Conservation (phyloP, 2,329 filamentous ascomycete species). For the Zymoseptoria ardabiliae region DNA sequence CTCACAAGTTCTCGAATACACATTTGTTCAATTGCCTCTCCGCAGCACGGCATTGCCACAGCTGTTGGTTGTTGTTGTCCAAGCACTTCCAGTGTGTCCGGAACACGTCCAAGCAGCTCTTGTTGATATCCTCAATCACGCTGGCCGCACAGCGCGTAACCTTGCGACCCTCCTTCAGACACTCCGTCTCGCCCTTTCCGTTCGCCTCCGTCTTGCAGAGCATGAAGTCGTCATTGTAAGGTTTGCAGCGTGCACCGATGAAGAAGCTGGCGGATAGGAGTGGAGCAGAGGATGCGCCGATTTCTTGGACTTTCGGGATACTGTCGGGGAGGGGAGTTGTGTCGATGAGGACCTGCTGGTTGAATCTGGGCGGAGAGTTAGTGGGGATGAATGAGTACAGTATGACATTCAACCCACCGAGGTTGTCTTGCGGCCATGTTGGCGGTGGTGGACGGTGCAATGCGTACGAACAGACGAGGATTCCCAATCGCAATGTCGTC, state of each 20-base stretch:
- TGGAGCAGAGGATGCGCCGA: slow-evolving; percentile 87
- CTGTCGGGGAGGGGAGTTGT: slow-evolving; percentile 87
- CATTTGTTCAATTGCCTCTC: slow-evolving; percentile 93
- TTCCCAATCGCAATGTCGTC: neutral
- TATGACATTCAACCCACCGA: slow-evolving; percentile 39
- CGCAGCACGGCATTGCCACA: slow-evolving; percentile 85
- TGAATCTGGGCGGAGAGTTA: slow-evolving; percentile 64
- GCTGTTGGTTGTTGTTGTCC: slow-evolving; percentile 94
- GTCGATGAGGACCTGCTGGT: slow-evolving; percentile 87
- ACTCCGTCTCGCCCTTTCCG: slow-evolving; percentile 85
- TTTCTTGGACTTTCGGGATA: slow-evolving; percentile 88
- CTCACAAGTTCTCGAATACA: slow-evolving; percentile 91
- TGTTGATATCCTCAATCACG: slow-evolving; percentile 96
- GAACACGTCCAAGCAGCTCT: slow-evolving; percentile 85
- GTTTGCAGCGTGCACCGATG: slow-evolving; percentile 88
- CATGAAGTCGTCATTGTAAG: slow-evolving; percentile 99
- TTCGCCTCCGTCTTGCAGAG: slow-evolving; percentile 95
- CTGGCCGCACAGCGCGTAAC: slow-evolving; percentile 94
- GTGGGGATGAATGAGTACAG: slow-evolving; percentile 7
- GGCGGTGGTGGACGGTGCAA: slow-evolving; percentile 22
- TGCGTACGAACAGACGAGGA: slow-evolving; percentile 3
- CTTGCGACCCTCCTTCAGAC: slow-evolving; percentile 90
- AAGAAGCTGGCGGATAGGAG: slow-evolving; percentile 90
- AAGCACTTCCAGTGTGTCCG: slow-evolving; percentile 90
- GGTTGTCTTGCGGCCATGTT: slow-evolving; percentile 56